These are phyloP conservation scores for Xylariaceae sp. DNA, from an alignment of 2,329 filamentous ascomycete genomes.

Conservation along the genomic window DNA sequence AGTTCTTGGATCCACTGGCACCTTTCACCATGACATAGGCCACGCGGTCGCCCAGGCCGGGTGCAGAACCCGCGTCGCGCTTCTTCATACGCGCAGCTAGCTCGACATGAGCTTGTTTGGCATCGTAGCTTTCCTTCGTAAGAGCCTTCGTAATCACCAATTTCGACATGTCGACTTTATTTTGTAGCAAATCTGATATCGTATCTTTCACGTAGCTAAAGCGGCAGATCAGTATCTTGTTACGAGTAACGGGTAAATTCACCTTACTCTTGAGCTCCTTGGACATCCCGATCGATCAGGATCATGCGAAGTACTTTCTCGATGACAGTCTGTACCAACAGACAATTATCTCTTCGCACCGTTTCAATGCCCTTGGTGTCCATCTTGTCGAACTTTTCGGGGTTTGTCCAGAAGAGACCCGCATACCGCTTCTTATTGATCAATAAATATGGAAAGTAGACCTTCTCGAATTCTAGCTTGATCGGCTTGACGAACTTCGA, in stretches of 20 bases:
- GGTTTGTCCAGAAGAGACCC: constrained; percentile 95
- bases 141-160: constrained; percentile 98
- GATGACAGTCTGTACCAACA: constrained; percentile 94
- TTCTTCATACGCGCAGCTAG: constrained; percentile 96
- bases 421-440: constrained; percentile 99
- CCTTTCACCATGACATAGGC: constrained; percentile 98
- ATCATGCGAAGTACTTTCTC: constrained; percentile 97
- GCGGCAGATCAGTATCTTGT: constrained; percentile 44
- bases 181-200: constrained; percentile 93
- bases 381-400: constrained; percentile 98
- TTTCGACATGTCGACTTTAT: constrained; percentile 99
- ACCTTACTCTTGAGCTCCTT: constrained; percentile 89
- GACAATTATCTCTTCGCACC: constrained; percentile 93
- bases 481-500: constrained; percentile 94
- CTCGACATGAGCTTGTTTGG: constrained; percentile 95
- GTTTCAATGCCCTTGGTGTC: constrained; percentile 99
- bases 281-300: constrained; percentile 88
- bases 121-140: constrained; percentile 85
- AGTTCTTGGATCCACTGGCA: constrained; percentile 87
- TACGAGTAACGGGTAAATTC: background rate
- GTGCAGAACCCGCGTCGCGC: constrained; percentile 92
- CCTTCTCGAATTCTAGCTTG: constrained; percentile 99
- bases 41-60: constrained; percentile 90
- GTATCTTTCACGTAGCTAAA: constrained; percentile 91
- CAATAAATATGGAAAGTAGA: constrained; percentile 95